Evolutionary conservation across 2,329 filamentous ascomycete species (phyloP).

Genomic region (Gnomoniopsis sp.): DNA sequence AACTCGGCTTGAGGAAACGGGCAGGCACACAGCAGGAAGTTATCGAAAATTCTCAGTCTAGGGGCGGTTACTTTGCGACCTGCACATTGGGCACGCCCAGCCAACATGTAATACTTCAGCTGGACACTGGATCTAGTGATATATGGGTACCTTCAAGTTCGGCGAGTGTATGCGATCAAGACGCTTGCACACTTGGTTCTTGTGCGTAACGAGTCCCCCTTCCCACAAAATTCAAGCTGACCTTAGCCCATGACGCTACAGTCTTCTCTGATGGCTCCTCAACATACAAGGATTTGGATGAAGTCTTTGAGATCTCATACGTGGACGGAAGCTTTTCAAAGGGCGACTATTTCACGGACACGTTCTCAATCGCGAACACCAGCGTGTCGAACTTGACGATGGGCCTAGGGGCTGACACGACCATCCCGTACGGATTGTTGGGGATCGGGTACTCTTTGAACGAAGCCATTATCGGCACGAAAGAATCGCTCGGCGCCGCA

Average conservation of each 20-base stretch:
- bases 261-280: slow-evolving; percentile 43
- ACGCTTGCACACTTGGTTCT: slow-evolving; percentile 40
- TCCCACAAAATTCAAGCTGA: slow-evolving; percentile 14
- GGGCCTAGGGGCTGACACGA: slow-evolving; percentile 53
- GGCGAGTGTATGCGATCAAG: slow-evolving; percentile 35
- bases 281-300: slow-evolving; percentile 41
- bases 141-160: slow-evolving; percentile 52
- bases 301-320: slow-evolving; percentile 56
- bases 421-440: slow-evolving; percentile 54
- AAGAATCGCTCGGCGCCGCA: slow-evolving; percentile 22
- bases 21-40: slow-evolving; percentile 36
- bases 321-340: slow-evolving; percentile 55
- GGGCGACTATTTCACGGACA: slow-evolving; percentile 58
- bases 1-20: slow-evolving; percentile 33
- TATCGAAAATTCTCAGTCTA: slow-evolving; percentile 40
- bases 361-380: slow-evolving; percentile 51
- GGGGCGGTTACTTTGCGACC: slow-evolving; percentile 55
- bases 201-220: slow-evolving; percentile 38
- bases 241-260: slow-evolving; percentile 25
- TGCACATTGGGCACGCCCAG: slow-evolving; percentile 55
- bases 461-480: slow-evolving; percentile 41
- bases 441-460: slow-evolving; percentile 59
- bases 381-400: slow-evolving; percentile 54
- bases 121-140: slow-evolving; percentile 65
- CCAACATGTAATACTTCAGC: slow-evolving; percentile 54